Conservation (phyloP, 441 rosid genomes). For the Kokia cookei region DNA sequence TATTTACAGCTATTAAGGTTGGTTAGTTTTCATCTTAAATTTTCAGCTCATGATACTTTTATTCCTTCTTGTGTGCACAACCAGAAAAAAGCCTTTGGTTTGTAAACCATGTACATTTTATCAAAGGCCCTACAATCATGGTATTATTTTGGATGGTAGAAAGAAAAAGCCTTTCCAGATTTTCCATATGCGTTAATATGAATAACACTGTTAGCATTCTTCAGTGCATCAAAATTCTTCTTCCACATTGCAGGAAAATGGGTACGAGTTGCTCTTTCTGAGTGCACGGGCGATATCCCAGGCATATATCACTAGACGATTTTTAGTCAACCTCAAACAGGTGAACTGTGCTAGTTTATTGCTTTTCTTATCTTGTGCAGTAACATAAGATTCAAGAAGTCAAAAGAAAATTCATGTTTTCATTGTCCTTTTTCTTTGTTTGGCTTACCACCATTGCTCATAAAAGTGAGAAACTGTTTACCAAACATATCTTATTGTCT, state of each 20-base stretch:
- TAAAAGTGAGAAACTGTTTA: neutral
- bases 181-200: neutral
- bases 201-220: neutral
- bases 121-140: neutral
- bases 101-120: neutral
- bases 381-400: neutral
- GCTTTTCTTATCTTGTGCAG: conserved; percentile 5
- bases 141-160: neutral
- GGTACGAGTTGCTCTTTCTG: conserved; percentile 87
- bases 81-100: neutral
- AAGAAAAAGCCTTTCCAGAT: neutral
- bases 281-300: conserved; percentile 98
- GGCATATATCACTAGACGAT: conserved; percentile 79
- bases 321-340: conserved; percentile 88
- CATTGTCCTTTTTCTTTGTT: neutral
- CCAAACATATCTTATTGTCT: conserved; percentile 11
- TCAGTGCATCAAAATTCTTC: neutral
- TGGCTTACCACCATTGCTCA: neutral
- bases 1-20: conserved; percentile 91
- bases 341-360: conserved; percentile 25
- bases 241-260: conserved; percentile 72
- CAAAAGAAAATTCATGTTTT: neutral
- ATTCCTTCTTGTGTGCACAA: neutral
- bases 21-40: conserved; percentile 22
- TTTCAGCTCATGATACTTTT: conserved; percentile 1